Conservation (phyloP, 768 basidiomycete genomes). For the Pisolithus albus region DNA sequence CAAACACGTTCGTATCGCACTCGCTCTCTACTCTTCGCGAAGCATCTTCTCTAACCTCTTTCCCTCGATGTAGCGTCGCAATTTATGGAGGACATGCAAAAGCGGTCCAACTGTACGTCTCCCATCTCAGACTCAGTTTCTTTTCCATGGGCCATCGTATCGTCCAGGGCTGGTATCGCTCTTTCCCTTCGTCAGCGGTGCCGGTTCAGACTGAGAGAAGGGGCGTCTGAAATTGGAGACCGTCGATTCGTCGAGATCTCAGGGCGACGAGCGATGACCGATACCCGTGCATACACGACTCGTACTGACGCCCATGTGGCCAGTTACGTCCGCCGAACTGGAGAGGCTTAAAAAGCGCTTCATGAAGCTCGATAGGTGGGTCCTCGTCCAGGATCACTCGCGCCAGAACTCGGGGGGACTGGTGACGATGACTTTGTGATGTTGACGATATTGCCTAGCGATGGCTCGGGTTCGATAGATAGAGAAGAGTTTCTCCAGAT, state of each 20-base stretch:
- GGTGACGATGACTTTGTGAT: too few species aligned
- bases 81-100: slow-evolving; percentile 98
- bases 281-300: neutral
- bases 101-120: slow-evolving; percentile 89
- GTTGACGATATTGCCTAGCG: slow-evolving; percentile 38
- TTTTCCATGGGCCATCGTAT: neutral
- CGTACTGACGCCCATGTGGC: slow-evolving; percentile 8
- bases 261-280: neutral
- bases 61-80: slow-evolving; percentile 56
- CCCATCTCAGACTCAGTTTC: neutral
- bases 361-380: slow-evolving; percentile 95
- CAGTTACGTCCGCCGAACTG: slow-evolving; percentile 92
- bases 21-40: neutral
- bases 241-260: neutral
- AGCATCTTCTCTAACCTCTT: too few species aligned
- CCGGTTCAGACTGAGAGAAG: neutral
- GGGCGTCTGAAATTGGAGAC: neutral
- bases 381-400: slow-evolving; percentile 4
- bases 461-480: slow-evolving; percentile 97
- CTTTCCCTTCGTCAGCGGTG: neutral
- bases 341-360: slow-evolving; percentile 97
- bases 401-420: too few species aligned
- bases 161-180: neutral
- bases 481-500: slow-evolving; percentile 98
- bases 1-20: slow-evolving; percentile 64